phyloP scores from a whole-genome alignment of 352 stramenopile genomes.

The Globisporangium cystogenes region DNA sequence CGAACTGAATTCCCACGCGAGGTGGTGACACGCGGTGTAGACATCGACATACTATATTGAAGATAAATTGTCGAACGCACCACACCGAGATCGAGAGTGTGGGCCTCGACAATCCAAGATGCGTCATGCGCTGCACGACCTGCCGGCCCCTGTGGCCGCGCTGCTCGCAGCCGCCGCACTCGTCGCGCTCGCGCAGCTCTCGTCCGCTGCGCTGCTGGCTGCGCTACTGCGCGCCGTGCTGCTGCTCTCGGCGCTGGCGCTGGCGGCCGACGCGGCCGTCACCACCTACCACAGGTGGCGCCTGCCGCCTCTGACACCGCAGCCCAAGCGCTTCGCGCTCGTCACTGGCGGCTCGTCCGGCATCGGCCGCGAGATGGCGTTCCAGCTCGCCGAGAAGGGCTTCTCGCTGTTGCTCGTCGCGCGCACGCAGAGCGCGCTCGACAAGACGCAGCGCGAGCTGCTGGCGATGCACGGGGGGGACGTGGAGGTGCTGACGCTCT shows the following conservation, averaged over 20 bases:
- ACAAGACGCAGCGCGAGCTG: constrained; percentile 66
- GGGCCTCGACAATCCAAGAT: too few relatives aligned
- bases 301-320: constrained; percentile 37
- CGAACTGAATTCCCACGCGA: background rate
- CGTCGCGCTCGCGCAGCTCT: background rate
- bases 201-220: background rate
- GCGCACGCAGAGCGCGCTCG: constrained; percentile 45
- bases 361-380: constrained; percentile 78
- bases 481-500: constrained; percentile 46
- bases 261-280: constrained; percentile 52
- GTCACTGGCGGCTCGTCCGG: constrained; percentile 72
- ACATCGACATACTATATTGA: background rate
- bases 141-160: background rate
- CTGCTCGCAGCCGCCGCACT: background rate
- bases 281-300: constrained; percentile 59
- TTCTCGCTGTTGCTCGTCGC: constrained; percentile 72
- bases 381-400: constrained; percentile 68
- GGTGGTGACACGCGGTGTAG: too few relatives aligned
- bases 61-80: too few relatives aligned
- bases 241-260: constrained; percentile 48
- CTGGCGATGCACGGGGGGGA: constrained; percentile 51
- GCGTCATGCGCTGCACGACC: too few relatives aligned
- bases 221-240: constrained; percentile 1
- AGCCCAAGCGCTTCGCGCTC: constrained; percentile 51
- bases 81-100: too few relatives aligned